Conservation (phyloP, 164 flowering plant genomes). For the Vitis vinifera region ASM3070453v1 NC_081813.1:22931501-22932000, state of each 20-base stretch:
- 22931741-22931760: background rate
- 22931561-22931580: constrained; percentile 28
- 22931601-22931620: constrained; percentile 19
- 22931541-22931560: constrained; percentile 83
- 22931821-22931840: background rate
- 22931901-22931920: background rate
- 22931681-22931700: constrained; percentile 54
- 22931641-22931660: constrained; percentile 76
- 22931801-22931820: background rate
- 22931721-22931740: constrained; percentile 5
- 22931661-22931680: constrained; percentile 64
- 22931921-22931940: background rate
- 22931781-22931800: background rate
- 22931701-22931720: constrained; percentile 47
- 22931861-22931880: background rate
- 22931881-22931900: background rate
- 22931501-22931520: constrained; percentile 13
- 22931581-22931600: constrained; percentile 23
- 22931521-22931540: constrained; percentile 54
- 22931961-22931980: background rate
- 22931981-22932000: background rate
- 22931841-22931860: background rate
- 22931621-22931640: constrained; percentile 74
- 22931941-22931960: background rate
- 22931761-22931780: background rate